Conservation (phyloP, 352 stramenopile species). For the Phytopythium chamaehyphon region DNA sequence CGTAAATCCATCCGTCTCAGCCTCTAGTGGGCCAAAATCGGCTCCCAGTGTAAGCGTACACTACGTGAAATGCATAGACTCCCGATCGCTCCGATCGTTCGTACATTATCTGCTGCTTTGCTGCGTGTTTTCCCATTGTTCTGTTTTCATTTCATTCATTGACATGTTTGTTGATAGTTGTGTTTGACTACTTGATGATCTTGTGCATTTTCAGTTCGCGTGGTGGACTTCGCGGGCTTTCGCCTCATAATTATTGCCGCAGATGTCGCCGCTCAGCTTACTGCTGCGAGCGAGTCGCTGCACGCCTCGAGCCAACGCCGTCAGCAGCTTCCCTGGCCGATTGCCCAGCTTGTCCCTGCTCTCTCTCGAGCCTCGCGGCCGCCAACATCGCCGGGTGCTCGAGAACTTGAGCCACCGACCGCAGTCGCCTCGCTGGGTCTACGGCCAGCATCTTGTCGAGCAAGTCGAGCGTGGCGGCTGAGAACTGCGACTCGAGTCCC, state of each 20-base stretch:
- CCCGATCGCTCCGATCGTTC: not conserved
- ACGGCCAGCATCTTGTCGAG: slow-evolving; percentile 37
- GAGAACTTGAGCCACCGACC: slow-evolving; percentile 27
- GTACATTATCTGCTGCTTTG: no score
- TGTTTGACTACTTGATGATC: slow-evolving; percentile 8
- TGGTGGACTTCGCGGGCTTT: slow-evolving; percentile 7
- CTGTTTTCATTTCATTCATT: slow-evolving; percentile 13
- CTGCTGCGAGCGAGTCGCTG: no score
- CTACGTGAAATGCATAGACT: no score
- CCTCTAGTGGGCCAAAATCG: slow-evolving; percentile 13
- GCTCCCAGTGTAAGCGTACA: not conserved
- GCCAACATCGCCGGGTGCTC: slow-evolving; percentile 39
- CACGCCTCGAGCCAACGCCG: no score
- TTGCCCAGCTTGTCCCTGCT: not conserved
- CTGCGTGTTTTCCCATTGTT: no score
- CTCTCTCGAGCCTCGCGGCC: slow-evolving; percentile 15
- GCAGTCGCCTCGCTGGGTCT: slow-evolving; percentile 22
- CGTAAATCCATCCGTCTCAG: slow-evolving; percentile 54
- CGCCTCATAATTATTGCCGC: no score
- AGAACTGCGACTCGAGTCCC: slow-evolving; percentile 35
- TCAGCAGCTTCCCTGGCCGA: not conserved
- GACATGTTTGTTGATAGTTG: slow-evolving; percentile 10
- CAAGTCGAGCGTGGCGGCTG: slow-evolving; percentile 34
- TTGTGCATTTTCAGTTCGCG: slow-evolving; percentile 12
- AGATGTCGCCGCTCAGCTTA: no score